Conservation (phyloP, 208 protist species). For the Crithidia fasciculata region DNA sequence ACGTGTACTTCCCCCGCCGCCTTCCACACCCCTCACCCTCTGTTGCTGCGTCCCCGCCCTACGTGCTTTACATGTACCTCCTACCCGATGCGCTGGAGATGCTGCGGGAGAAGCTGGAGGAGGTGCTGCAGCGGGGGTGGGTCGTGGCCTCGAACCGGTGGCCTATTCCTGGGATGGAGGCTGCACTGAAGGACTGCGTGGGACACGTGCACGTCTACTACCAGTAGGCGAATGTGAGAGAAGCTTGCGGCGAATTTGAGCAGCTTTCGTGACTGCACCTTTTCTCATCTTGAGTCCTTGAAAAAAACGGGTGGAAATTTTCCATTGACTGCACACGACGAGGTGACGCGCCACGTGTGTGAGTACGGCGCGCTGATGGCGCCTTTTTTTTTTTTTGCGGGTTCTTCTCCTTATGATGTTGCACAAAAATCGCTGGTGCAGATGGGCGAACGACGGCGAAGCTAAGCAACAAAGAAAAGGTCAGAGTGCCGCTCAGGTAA, state of each 20-base stretch:
- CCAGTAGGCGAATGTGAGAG: neutral
- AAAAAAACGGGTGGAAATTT: too few relatives aligned
- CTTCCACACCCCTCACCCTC: neutral
- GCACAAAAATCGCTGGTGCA: too few relatives aligned
- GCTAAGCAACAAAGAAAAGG: too few relatives aligned
- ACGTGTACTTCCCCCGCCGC: slow-evolving; percentile 37
- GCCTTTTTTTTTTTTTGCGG: too few relatives aligned
- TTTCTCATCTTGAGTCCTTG: neutral
- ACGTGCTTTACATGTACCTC: slow-evolving; percentile 75
- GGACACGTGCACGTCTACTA: slow-evolving; percentile 54
- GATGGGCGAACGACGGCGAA: too few relatives aligned
- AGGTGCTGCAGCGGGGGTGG: slow-evolving; percentile 40
- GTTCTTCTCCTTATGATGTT: too few relatives aligned
- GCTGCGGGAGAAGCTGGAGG: slow-evolving; percentile 46
- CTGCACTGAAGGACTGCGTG: slow-evolving; percentile 30
- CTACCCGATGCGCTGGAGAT: slow-evolving; percentile 64
- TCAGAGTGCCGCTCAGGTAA: too few relatives aligned
- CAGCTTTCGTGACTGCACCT: neutral
- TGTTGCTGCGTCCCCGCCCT: neutral
- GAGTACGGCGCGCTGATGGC: too few relatives aligned
- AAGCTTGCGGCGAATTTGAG: neutral
- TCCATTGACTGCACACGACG: too few relatives aligned
- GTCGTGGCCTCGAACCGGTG: slow-evolving; percentile 75
- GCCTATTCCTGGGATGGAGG: slow-evolving; percentile 40
- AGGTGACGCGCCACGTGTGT: too few relatives aligned